Conservation (phyloP, 2,329 filamentous ascomycete genomes). For the Diplodia sapinea region DNA sequence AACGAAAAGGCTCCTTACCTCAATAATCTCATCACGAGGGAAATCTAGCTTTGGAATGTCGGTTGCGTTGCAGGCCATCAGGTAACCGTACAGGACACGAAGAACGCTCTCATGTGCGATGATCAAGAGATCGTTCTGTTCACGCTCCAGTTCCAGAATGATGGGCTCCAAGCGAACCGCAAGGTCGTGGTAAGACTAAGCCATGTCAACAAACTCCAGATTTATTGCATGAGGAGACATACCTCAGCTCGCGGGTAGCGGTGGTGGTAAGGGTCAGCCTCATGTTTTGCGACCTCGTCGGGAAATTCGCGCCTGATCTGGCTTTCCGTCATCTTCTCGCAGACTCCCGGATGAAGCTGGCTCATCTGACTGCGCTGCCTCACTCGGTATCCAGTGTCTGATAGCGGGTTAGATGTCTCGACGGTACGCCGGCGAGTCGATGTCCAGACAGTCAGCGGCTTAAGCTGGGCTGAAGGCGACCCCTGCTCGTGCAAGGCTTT, state of each 20-base stretch:
- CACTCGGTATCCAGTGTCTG: constrained; percentile 79
- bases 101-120: constrained; percentile 98
- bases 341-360: constrained; percentile 94
- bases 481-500: constrained; percentile 71
- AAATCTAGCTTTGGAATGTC: constrained; percentile 94
- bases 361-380: constrained; percentile 95
- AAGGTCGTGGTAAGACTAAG: constrained; percentile 92
- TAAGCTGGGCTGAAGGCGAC: constrained; percentile 70
- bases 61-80: constrained; percentile 97
- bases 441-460: constrained; percentile 90
- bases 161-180: constrained; percentile 98
- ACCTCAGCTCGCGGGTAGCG: constrained; percentile 94
- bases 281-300: constrained; percentile 90
- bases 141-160: constrained; percentile 93
- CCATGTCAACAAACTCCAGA: constrained; percentile 2
- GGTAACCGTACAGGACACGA: constrained; percentile 92
- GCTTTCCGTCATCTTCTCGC: constrained; percentile 87
- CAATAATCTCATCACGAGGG: constrained; percentile 95
- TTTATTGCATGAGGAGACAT: constrained; percentile 37
- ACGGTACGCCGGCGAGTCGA: constrained; percentile 89
- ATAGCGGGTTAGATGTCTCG: constrained; percentile 85
- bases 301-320: constrained; percentile 83
- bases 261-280: constrained; percentile 94
- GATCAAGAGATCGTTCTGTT: constrained; percentile 96
- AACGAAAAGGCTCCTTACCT: constrained; percentile 57